A percentile compares a stretch with the other conserved stretches of the same genome.
phyloP scores from a whole-genome alignment of 257 asterid genomes.

The Jasminum sambac region DNA sequence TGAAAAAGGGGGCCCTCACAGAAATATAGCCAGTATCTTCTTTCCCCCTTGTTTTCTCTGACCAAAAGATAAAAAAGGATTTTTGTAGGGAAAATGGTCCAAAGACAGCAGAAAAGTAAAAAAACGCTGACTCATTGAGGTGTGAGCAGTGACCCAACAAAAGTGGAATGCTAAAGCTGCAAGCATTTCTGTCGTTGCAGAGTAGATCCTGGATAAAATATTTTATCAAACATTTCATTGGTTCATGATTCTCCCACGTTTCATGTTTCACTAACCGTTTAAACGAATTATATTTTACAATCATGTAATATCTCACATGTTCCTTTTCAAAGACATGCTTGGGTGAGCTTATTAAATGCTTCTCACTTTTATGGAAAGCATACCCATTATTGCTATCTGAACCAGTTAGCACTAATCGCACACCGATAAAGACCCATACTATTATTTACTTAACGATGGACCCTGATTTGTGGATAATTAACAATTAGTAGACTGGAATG shows the following conservation, averaged over 20 bases:
- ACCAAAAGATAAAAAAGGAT: background rate
- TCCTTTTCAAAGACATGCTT: too few relatives aligned
- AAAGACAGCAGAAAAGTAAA: conserved; percentile 11
- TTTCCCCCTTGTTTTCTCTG: background rate
- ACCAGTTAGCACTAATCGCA: too few relatives aligned
- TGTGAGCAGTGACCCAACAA: background rate
- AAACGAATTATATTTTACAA: background rate
- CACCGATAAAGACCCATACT: too few relatives aligned
- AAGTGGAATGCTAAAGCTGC: conserved; percentile 6
- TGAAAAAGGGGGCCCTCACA: background rate
- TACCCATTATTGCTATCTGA: too few relatives aligned
- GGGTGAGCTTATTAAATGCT: too few relatives aligned
- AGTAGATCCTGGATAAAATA: conserved; percentile 9
- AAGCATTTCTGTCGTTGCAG: conserved; percentile 20
- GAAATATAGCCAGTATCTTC: background rate
- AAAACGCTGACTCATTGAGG: conserved; percentile 36
- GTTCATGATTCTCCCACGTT: conserved; percentile 29
- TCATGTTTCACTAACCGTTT: background rate
- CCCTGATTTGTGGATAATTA: too few relatives aligned
- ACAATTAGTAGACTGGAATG: too few relatives aligned
- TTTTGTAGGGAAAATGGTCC: background rate
- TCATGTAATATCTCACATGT: background rate
- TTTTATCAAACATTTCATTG: conserved; percentile 28
- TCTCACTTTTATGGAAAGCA: too few relatives aligned
- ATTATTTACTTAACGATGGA: too few relatives aligned